Percentiles rank a stretch among this genome's conserved stretches.
Conservation (phyloP, 176 grass and related monocot species). For the Pontederia paniculata region DNA sequence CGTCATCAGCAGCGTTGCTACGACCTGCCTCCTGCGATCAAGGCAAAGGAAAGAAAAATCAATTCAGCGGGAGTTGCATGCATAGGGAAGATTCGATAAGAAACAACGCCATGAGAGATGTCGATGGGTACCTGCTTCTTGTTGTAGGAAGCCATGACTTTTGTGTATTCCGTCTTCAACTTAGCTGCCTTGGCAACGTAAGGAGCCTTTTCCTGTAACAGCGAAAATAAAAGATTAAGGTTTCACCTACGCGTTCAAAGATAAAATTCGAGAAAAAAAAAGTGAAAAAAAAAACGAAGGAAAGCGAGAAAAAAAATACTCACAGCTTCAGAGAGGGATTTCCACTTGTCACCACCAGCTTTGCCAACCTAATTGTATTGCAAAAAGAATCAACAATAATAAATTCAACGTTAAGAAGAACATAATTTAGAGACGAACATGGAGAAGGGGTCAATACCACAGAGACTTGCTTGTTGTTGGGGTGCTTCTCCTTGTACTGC, state of each 20-base stretch:
- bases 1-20: constrained; percentile 45
- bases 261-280: no score
- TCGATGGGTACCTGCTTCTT: constrained; percentile 31
- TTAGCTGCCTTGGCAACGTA: constrained; percentile 72
- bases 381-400: no score
- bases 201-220: constrained; percentile 68
- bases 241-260: no score
- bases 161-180: constrained; percentile 71
- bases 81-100: not conserved
- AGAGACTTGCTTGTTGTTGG: constrained; percentile 16
- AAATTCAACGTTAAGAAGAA: no score
- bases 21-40: constrained; percentile 3
- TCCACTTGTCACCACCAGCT: constrained; percentile 91
- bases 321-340: constrained; percentile 67
- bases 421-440: no score
- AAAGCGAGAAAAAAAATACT: not conserved
- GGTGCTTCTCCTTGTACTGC: constrained; percentile 13
- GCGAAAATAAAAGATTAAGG: not conserved
- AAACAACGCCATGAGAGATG: not conserved
- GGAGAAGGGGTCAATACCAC: constrained; percentile 2
- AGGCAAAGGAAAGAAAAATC: not conserved
- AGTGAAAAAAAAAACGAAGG: not conserved
- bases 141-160: constrained; percentile 64
- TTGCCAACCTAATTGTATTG: constrained; percentile 55
- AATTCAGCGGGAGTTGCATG: no score